Evolutionary conservation across 1,284 basidiomycete genomes (phyloP), one percentile per base, ranked within the genome.

Genomic region (Naganishia albida): DNA sequence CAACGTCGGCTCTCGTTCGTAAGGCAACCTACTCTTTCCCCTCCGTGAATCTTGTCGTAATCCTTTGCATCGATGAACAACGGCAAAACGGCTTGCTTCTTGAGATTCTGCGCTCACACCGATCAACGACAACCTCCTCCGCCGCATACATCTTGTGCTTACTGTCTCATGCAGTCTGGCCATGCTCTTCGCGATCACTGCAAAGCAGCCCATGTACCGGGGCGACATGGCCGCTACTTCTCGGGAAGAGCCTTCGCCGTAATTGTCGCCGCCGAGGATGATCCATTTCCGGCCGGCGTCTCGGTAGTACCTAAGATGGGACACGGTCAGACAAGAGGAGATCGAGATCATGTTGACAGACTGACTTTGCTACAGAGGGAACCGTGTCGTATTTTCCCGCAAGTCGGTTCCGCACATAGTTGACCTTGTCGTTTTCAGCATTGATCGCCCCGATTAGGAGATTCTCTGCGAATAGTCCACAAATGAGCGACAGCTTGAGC

Each of bases 361-460:
- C 55, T 42, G 20, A 65, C 63, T 44, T 65, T 16, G 72, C 70
- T 51, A 73, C 68, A 57, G 74, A 26, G 49, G 77, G 76, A 38
- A 77, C 77, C 38, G 76, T 74, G 49, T 73, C 74, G 53, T 66
- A 62, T 44, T 69, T 56, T 7, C 67, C 67, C 18, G 72, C 73
- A 52, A 74, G 66, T 38, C 67, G 56, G 70, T 76, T 78, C 68
- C 53, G 69, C 3, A 77, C 70, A 63, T 72, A 71, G 72, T 79
- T 79, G 50, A 75, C 72, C 71, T 72, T 69, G 72, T 72, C 70
- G 72, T 68, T 66, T 26, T 68, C 67, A 12, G 55, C 76, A 64
- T 79, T 78, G 63, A 72, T 72, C 6, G 77, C 77, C n/a, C 77
- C 77, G 60, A 79, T 79, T 48, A 80, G 70, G 43, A 77, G 77